Evolutionary conservation across 441 rosid species (phyloP), one percentile per base, ranked within the genome.

Genomic region (Viola pubescens): DNA sequence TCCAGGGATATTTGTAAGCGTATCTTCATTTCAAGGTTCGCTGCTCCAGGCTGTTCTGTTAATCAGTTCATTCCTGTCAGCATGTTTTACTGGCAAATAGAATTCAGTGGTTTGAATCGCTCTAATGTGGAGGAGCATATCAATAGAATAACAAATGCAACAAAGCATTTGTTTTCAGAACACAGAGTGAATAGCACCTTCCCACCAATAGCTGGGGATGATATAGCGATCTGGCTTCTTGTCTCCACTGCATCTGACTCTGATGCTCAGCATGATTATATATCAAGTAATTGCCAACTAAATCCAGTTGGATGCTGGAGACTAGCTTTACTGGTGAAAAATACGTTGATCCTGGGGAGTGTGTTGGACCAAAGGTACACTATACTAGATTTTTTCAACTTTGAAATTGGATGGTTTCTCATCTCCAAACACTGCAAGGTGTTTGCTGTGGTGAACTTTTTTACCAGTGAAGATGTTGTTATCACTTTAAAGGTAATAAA

Each of bases 201-300:
- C 70, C 72, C 74, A 62, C 81, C 73, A 56, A 56, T 71, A 43
- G 81, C 77, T 38, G 84, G 67, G 34, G 86, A 79, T 70, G 89
- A 87, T 72, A 61, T 70, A 50, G 92, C 83, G 38, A 59, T 89
- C 68, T 89, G 96, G 92, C 74, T 86, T 72, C 79, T 92, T 77
- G 76, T 86, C 65, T 79, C 77, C 12, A 77, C 88, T 16, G 71
- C 48, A 10, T 53, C 73, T 38, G 77, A 79, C 59, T 54, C 69
- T 64, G 83, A 71, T 45, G 58, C 57, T 66, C 75, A 59, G 52
- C 61, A 70, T 49, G 67, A 75, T 48, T 45, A 38, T 66, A 65
- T 34, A 56, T 67, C 79, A 50, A 70, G 71, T 61, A 67, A 68
- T 49, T 8, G 10, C 71, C 78, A 39, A 63, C 69, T 52, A 59